Evolutionary conservation across 768 basidiomycete genomes (phyloP).

Genomic region (Pisolithus microcarpus): DNA sequence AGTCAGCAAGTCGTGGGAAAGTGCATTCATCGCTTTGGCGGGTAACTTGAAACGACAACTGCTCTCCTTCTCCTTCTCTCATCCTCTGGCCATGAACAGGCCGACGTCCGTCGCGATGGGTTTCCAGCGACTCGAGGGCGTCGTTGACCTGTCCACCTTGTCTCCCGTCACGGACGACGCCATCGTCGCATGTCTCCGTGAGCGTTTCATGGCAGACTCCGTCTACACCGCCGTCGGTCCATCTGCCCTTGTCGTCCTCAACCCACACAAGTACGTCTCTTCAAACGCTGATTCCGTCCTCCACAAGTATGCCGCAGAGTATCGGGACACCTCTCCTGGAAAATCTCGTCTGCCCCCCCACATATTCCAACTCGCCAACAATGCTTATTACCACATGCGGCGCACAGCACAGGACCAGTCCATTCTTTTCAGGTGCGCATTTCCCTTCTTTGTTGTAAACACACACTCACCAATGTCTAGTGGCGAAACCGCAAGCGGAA

Average conservation of each 20-base stretch:
- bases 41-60: too few species aligned
- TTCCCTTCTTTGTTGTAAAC: background rate
- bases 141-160: slow-evolving; percentile 62
- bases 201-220: slow-evolving; percentile 77
- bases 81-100: slow-evolving; percentile 28
- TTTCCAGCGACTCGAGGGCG: slow-evolving; percentile 62
- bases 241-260: slow-evolving; percentile 74
- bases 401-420: slow-evolving; percentile 91
- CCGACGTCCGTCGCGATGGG: slow-evolving; percentile 36
- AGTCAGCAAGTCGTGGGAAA: slow-evolving; percentile 10
- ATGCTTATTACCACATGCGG: slow-evolving; percentile 94
- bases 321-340: slow-evolving; percentile 63
- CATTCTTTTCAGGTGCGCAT: slow-evolving; percentile 71
- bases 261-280: slow-evolving; percentile 86
- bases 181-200: slow-evolving; percentile 77
- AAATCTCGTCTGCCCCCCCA: slow-evolving; percentile 69
- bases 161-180: slow-evolving; percentile 72
- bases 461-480: slow-evolving; percentile 32
- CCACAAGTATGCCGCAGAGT: slow-evolving; percentile 81
- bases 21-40: too few species aligned
- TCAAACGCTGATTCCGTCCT: slow-evolving; percentile 79
- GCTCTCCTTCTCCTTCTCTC: too few species aligned
- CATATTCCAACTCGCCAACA: slow-evolving; percentile 85
- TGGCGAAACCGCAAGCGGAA: slow-evolving; percentile 89
- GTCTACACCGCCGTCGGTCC: slow-evolving; percentile 74